A percentile compares a stretch with the other conserved stretches of the same genome.
These are phyloP conservation scores for Lecanosticta acicola DNA, from an alignment of 2,329 filamentous ascomycete genomes.

Conservation along the genomic window DNA sequence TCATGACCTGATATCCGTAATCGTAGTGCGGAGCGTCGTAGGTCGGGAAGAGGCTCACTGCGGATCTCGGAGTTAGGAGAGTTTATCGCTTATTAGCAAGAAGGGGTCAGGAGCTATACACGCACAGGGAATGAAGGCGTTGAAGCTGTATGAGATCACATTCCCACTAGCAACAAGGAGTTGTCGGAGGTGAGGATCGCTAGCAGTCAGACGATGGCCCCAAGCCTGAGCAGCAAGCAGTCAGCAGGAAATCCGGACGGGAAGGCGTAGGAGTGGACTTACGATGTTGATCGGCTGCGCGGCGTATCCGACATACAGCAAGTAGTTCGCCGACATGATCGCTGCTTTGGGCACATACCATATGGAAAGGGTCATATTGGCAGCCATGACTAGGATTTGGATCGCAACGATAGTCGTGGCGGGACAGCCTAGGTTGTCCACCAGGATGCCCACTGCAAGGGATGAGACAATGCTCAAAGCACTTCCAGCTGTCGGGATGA, in stretches of 20 bases:
- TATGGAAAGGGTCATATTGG: conserved; percentile 9
- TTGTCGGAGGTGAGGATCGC: conserved; percentile 14
- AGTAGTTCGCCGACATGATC: conserved; percentile 2
- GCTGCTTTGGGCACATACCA: conserved; percentile 6
- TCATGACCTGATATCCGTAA: conserved; percentile 16
- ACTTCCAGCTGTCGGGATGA: conserved; percentile 9
- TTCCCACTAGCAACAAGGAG: conserved; percentile 14
- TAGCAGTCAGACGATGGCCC: conserved; percentile 9
- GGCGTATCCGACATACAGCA: neutral
- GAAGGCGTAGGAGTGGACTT: neutral
- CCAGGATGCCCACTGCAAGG: conserved; percentile 9
- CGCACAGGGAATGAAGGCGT: conserved; percentile 10
- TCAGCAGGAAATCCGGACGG: neutral
- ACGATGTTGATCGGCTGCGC: conserved; percentile 7
- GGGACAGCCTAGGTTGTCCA: conserved; percentile 8
- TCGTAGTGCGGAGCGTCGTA: conserved; percentile 16
- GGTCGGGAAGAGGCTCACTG: conserved; percentile 13
- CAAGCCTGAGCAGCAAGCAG: conserved; percentile 2
- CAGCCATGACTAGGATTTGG: conserved; percentile 7
- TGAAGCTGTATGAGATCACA: conserved; percentile 12
- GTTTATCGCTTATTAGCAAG: neutral
- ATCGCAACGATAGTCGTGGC: conserved; percentile 7
- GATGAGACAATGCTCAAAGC: conserved; percentile 13
- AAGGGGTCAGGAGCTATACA: too few relatives aligned
- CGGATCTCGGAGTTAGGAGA: neutral